A percentile compares a stretch with the other conserved stretches of the same genome.
Evolutionary conservation across 306 rosid genomes (phyloP).

Genomic region (Rosa persica): DNA sequence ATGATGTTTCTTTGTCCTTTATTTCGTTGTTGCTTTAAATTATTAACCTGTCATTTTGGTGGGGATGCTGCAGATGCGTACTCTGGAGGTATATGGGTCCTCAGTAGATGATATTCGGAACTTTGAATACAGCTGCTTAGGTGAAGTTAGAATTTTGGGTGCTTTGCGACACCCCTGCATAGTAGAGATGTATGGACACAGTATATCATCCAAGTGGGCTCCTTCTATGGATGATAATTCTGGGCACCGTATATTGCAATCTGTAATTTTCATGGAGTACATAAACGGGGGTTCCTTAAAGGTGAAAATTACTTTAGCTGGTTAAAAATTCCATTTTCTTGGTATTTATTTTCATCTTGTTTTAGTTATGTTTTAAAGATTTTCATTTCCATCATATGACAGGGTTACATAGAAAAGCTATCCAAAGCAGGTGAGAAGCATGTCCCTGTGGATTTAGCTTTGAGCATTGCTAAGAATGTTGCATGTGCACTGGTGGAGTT

Average conservation of each 20-base stretch:
- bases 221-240: constrained; percentile 64
- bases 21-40: constrained; percentile 7
- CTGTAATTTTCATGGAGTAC: constrained; percentile 82
- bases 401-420: constrained; percentile 72
- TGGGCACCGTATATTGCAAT: constrained; percentile 57
- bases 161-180: constrained; percentile 82
- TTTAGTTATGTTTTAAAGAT: constrained; percentile 14
- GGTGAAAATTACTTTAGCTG: constrained; percentile 41
- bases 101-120: constrained; percentile 57
- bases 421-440: constrained; percentile 70
- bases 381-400: constrained; percentile 23
- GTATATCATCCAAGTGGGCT: constrained; percentile 75
- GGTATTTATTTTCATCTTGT: background rate
- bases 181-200: constrained; percentile 93
- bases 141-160: constrained; percentile 90
- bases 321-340: background rate
- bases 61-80: constrained; percentile 66
- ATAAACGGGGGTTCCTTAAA: constrained; percentile 82
- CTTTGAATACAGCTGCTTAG: constrained; percentile 78
- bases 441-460: constrained; percentile 61
- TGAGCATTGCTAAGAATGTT: constrained; percentile 73
- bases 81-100: constrained; percentile 51
- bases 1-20: background rate
- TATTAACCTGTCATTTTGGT: constrained; percentile 4
- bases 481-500: constrained; percentile 79